Evolutionary conservation across 2,329 filamentous ascomycete species (phyloP), one percentile per base, ranked within the genome.

Genomic region (Hymenoscyphus fraxineus): DNA sequence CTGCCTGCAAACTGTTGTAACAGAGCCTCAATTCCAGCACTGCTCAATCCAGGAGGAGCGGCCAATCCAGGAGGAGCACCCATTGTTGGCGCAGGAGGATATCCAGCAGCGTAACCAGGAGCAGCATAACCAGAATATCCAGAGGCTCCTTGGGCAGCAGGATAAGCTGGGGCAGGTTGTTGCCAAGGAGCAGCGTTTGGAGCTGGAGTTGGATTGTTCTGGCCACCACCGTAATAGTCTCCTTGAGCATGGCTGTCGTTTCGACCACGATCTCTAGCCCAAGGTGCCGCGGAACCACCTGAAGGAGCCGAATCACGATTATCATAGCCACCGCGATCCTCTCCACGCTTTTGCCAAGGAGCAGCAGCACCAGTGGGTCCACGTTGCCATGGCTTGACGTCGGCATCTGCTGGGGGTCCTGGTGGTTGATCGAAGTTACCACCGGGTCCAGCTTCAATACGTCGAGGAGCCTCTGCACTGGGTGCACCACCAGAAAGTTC

Each of bases 331-430:
- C 77, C 76, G 66, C 78, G 76, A 38, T 77, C 76, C 55, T 78
- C 77, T 60, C 78, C 78, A 39, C 76, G 64, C 83, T 82, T 76
- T 79, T 80, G 69, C 86, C 93, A 97, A 7, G 93, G 93, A 70
- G 93, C 93, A 75, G 91, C 85, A 65, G 89, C 92, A 64, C 91
- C 92, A 38, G 90, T 93, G 19, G 92, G 91, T 44, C 89, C 91
- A 74, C 91, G 88, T 76, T 96, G 90, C 93, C 93, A 97, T 60
- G 93, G 93, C 78, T 92, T 94, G 70, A 85, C 82, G 70, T 89
- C 87, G 64, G 79, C 80, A 47, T 76, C 71, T n/a, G 69, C 72
- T 65, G 76, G 73, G 13, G 44, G 44, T 12, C 35, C 35, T 59
- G 77, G 63, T 74, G 77, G 66, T 77, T 86, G 78, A 60, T 85